Evolutionary conservation across 352 stramenopile genomes (phyloP), one percentile per base, ranked within the genome.

Genomic region (Phytophthora boehmeriae): DNA sequence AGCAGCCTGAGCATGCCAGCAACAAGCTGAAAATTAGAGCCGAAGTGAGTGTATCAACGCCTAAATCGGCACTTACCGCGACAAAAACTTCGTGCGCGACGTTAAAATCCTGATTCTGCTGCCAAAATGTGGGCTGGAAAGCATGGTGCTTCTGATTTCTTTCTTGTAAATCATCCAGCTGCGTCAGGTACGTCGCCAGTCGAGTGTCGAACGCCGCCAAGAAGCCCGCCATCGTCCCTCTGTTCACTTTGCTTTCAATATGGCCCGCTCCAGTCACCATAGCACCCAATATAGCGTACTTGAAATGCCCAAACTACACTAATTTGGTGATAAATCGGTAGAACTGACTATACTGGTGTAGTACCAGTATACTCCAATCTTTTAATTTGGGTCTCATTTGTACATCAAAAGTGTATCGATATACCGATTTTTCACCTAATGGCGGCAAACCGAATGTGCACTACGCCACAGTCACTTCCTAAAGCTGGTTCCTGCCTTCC

Each of bases 91-190:
- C 85, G 35, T 84, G 74, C 36, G 84, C 86, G 48, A 93, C 74
- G 64, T 76, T 78, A 57, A 93, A 95, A 28, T 95, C 86, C 16
- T 71, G 60, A 38, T 92, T 71, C 54, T 89, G 71, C 55, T 91
- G 63, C 86, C 86, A 95, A 63, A 95, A 95, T 2, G 72, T 78
- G 17, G 86, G 78, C 60, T 83, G 75, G 62, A 95, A 95, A 30
- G 60, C 58, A 32, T 75, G 71, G 46, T 88, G 68, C 46, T 73
- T 53, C 20, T 76, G 80, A 60, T 83, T 88, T 34, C 72, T 71
- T 23, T 64, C 43, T 61, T 91, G 79, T 30, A 93, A 68, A 43
- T 79, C 51, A 57, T 91, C 73, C 45, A 95, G 58, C 54, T 93
- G 80, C 22, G 63, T 45, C 50, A 90, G 53, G 39, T 83, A 88